These are phyloP conservation scores for Pseudogymnoascus sp. DNA, from an alignment of 2,329 filamentous ascomycete genomes.

Conservation along the genomic window DNA sequence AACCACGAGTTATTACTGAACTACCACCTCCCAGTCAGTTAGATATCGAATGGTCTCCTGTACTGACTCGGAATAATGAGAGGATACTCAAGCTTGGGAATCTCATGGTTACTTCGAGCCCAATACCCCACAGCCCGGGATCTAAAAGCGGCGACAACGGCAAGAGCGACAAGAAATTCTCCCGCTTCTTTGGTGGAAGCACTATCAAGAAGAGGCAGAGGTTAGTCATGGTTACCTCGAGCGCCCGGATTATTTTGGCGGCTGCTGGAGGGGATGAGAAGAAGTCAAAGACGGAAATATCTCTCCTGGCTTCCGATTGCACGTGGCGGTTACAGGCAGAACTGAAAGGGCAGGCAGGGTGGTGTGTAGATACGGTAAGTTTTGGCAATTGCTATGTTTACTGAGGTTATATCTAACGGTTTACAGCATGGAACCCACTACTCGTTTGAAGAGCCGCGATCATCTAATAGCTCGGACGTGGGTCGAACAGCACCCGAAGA, in stretches of 20 bases:
- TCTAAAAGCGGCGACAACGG: constrained; percentile 56
- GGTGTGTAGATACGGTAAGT: constrained; percentile 90
- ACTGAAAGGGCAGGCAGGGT: constrained; percentile 77
- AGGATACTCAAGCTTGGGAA: constrained; percentile 92
- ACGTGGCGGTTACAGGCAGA: constrained; percentile 74
- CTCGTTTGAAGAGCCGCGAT: constrained; percentile 88
- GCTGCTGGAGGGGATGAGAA: constrained; percentile 93
- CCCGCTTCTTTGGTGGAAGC: constrained; percentile 85
- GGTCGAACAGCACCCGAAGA: constrained; percentile 68
- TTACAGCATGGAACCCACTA: constrained; percentile 71
- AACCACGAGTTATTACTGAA: constrained; percentile 82
- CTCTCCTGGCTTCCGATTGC: constrained; percentile 67
- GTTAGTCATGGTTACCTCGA: constrained; percentile 90
- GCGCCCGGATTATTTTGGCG: constrained; percentile 79
- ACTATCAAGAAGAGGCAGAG: constrained; percentile 88
- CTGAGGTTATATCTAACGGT: constrained; percentile 12
- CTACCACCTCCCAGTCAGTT: constrained; percentile 92
- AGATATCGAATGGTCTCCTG: constrained; percentile 97
- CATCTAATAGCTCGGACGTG: constrained; percentile 49
- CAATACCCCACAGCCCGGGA: constrained; percentile 65
- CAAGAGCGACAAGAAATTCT: constrained; percentile 78
- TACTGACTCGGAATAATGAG: constrained; percentile 83
- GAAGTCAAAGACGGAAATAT: constrained; percentile 85
- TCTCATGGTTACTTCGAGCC: constrained; percentile 71
- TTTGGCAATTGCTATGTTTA: not conserved